Conservation (phyloP, 345 rosid genomes). For the Melaleuca alternifolia region DNA sequence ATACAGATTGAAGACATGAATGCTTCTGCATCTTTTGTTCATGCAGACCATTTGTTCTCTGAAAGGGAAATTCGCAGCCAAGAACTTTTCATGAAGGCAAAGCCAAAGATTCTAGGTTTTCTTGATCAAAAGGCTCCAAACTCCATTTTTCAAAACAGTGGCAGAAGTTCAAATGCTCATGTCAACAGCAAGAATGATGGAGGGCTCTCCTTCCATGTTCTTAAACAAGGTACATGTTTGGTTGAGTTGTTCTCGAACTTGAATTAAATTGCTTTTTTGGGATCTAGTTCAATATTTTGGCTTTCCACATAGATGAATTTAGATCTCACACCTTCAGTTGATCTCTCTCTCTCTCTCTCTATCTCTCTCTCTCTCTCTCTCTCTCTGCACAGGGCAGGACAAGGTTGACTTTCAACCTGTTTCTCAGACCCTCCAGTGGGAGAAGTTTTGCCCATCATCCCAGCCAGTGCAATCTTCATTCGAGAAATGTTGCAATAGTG, state of each 20-base stretch:
- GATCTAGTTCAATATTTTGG: background rate
- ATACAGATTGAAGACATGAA: conserved; percentile 35
- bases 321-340: background rate
- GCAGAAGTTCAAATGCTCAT: conserved; percentile 7
- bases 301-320: background rate
- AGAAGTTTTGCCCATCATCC: conserved; percentile 30
- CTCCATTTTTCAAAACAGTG: conserved; percentile 10
- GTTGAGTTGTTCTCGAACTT: background rate
- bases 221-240: conserved; percentile 33
- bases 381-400: conserved; percentile 28
- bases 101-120: conserved; percentile 24
- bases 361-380: conserved; percentile 7
- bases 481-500: conserved; percentile 26
- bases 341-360: conserved; percentile 13
- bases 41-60: conserved; percentile 9
- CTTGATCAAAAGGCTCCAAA: conserved; percentile 20
- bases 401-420: conserved; percentile 23
- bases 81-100: conserved; percentile 16
- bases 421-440: conserved; percentile 27
- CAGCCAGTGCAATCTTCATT: conserved; percentile 31
- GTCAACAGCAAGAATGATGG: conserved; percentile 16
- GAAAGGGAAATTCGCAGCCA: conserved; percentile 24
- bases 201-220: conserved; percentile 21
- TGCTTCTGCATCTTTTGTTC: conserved; percentile 24
- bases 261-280: background rate